A percentile compares a stretch with the other conserved stretches of the same genome.
These are phyloP conservation scores for Bipolaris zeicola DNA, from an alignment of 2,329 filamentous ascomycete species.

Conservation along the genomic window DNA sequence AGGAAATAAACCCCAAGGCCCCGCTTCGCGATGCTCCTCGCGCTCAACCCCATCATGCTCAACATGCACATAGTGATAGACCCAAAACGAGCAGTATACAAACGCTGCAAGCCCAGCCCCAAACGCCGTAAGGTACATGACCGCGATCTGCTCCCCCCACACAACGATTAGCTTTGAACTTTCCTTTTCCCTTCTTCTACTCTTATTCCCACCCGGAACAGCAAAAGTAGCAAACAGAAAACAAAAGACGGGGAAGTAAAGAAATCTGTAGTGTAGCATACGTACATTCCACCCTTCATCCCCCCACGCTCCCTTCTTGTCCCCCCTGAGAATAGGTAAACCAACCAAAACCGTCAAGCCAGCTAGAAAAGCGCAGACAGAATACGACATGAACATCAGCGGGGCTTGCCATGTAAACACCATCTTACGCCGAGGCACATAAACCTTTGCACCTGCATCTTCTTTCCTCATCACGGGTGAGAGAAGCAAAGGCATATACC, in stretches of 20 bases:
- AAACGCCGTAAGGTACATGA: constrained; percentile 1
- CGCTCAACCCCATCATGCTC: neutral
- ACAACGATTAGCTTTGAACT: too few species aligned
- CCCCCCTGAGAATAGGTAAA: neutral
- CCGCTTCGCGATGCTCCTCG: neutral
- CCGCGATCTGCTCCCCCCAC: neutral
- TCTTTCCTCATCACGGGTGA: neutral
- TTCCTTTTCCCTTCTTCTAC: neutral
- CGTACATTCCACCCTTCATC: neutral
- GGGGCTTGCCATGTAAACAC: constrained; percentile 1
- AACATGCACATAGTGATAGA: neutral
- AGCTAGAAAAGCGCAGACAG: neutral
- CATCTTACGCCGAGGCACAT: neutral
- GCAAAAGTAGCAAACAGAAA: too few species aligned
- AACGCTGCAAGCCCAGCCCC: neutral
- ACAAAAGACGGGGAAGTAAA: too few species aligned
- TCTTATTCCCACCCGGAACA: too few species aligned
- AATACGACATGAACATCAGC: constrained; percentile 1
- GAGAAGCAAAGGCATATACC: neutral
- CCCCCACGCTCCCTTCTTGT: neutral
- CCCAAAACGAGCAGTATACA: neutral
- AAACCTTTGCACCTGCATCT: neutral
- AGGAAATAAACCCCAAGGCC: neutral
- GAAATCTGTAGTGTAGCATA: neutral
- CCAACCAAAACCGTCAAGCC: neutral